Base-by-base conservation (phyloP, 2,329 filamentous ascomycete species). In the Pezicula carpinea region DNA sequence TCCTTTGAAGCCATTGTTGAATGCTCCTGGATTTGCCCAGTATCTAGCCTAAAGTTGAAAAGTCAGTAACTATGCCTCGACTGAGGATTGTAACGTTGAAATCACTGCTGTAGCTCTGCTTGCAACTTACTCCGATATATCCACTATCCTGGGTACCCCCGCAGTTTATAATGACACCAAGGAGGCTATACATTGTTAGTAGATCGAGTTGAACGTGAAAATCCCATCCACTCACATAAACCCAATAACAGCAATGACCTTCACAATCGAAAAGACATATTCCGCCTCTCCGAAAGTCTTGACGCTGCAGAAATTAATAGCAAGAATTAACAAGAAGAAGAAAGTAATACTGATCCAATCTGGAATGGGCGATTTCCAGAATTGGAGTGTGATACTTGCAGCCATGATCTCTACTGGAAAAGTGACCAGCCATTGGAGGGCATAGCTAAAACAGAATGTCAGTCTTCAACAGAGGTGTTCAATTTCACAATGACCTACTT, bases 401-500 rank as follows among this genome's bases (percentile, higher is more conserved):
- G 89, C 87, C 55, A 95, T 89, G 45, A 96, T 85, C 65, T 96
- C 90, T 36, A 95, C 73, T 0, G 90, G 90, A 42, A 96, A 68
- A 0, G 90, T 82, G 38, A 90, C 77, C 1, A 95, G 75, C 89
- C 90, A 96, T 68, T 93, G 87, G 53, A 96, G 65, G 3, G 87
- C 88, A 66, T 96, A 95, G 59, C 82, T 86, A 54, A 18, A 26
- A 5, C 38, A 23, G n/a, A n/a, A n/a, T n/a, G n/a, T n/a, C n/a
- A n/a, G n/a, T n/a, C n/a, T n/a, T n/a, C n/a, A n/a, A n/a, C n/a
- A n/a, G n/a, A n/a, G n/a, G n/a, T n/a, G n/a, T n/a, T n/a, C n/a
- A n/a, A n/a, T n/a, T n/a, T n/a, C n/a, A n/a, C n/a, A n/a, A 95
- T 65, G 3, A 87, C 88, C 65, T 96, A 95, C 76, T 95, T 95